Evolutionary conservation across 352 stramenopile genomes (phyloP).

Genomic region (Globisporangium nodosum): DNA sequence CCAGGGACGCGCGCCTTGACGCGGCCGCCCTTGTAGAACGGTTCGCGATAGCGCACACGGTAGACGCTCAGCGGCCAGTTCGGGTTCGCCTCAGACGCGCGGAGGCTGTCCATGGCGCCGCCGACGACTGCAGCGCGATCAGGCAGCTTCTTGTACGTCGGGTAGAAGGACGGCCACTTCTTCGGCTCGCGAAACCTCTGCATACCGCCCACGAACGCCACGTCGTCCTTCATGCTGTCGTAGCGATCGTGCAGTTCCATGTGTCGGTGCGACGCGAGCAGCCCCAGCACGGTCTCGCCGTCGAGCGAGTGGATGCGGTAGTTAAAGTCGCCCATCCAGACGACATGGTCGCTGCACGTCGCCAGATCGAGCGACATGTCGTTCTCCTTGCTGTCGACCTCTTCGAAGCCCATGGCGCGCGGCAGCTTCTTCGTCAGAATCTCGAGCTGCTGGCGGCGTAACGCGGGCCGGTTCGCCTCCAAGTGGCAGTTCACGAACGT

Average conservation of each 20-base stretch:
- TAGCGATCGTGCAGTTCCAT: conserved; percentile 61
- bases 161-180: conserved; percentile 70
- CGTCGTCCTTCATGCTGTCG: conserved; percentile 61
- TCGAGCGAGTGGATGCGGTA: conserved; percentile 56
- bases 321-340: conserved; percentile 84
- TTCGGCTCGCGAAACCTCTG: conserved; percentile 39
- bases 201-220: conserved; percentile 28
- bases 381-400: conserved; percentile 2
- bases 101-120: conserved; percentile 3
- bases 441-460: conserved; percentile 48
- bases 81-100: conserved; percentile 20
- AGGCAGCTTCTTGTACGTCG: conserved; percentile 74
- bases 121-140: conserved; percentile 9
- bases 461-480: conserved; percentile 47
- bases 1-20: conserved; percentile 55
- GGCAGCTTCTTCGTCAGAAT: conserved; percentile 43
- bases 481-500: conserved; percentile 71
- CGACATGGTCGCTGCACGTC: conserved; percentile 59
- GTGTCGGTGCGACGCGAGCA: conserved; percentile 33
- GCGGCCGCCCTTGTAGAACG: conserved; percentile 69
- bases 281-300: conserved; percentile 36
- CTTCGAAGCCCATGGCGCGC: conserved; percentile 20
- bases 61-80: conserved; percentile 55
- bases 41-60: conserved; percentile 44
- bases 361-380: conserved; percentile 25